phyloP scores from a whole-genome alignment of 1,284 basidiomycete species.

The Leccinum cinnamomeum region DNA sequence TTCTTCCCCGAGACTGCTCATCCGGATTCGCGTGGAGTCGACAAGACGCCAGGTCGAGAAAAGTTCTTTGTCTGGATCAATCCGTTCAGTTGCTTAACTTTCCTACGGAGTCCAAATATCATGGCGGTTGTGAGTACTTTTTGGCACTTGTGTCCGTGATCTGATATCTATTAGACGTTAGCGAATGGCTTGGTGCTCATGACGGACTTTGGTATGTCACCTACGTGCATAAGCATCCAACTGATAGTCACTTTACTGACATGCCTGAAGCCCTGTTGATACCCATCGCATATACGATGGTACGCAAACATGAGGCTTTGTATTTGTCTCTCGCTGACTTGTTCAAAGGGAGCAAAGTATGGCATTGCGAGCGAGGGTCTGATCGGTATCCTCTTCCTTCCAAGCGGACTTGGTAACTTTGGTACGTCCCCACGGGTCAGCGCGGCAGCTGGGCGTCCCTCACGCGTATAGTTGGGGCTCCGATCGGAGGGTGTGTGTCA shows the following conservation, averaged over 20 bases:
- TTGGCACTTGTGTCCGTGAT: background rate
- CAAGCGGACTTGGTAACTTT: slow-evolving; percentile 61
- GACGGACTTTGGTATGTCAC: slow-evolving; percentile 45
- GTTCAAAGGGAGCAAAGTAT: slow-evolving; percentile 52
- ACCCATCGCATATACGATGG: slow-evolving; percentile 35
- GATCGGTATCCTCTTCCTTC: slow-evolving; percentile 61
- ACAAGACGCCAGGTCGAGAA: slow-evolving; percentile 39
- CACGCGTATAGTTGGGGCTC: slow-evolving; percentile 45
- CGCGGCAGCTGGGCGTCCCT: background rate
- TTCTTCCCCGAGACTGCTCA: slow-evolving; percentile 75
- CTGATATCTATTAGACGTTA: slow-evolving; percentile 38
- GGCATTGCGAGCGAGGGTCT: slow-evolving; percentile 57
- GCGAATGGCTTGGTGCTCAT: slow-evolving; percentile 39
- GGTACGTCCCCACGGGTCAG: slow-evolving; percentile 30
- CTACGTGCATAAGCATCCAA: slow-evolving; percentile 22
- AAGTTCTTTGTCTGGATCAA: slow-evolving; percentile 55
- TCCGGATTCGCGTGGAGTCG: slow-evolving; percentile 46
- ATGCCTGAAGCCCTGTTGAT: slow-evolving; percentile 39
- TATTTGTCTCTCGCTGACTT: background rate
- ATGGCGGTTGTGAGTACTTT: slow-evolving; percentile 49
- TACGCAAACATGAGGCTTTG: slow-evolving; percentile 28
- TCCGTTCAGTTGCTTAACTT: slow-evolving; percentile 52
- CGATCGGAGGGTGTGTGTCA: slow-evolving; percentile 51
- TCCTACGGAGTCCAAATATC: slow-evolving; percentile 62
- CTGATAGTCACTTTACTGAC: background rate